Conservation (phyloP, 192 early-diverging fungal species). For the Backusella psychrophila region DNA sequence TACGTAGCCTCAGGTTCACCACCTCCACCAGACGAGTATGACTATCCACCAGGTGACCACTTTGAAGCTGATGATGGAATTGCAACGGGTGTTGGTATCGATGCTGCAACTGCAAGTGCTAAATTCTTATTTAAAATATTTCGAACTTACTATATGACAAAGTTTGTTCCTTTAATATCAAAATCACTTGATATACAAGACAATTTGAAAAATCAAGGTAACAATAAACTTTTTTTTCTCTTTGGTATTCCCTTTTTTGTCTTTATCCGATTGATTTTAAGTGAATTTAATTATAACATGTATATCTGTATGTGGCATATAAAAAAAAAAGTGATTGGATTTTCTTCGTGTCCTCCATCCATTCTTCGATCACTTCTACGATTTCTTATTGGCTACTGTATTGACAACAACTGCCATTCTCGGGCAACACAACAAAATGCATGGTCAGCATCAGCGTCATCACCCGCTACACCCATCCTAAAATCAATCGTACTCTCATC, state of each 20-base stretch:
- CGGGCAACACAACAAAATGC: constrained; percentile 17
- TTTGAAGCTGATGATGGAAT: constrained; percentile 51
- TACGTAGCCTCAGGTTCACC: constrained; percentile 59
- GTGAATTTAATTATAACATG: neutral
- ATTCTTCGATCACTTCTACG: constrained; percentile 61
- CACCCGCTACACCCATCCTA: constrained; percentile 59
- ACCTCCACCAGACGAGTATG: constrained; percentile 56
- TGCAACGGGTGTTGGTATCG: constrained; percentile 58
- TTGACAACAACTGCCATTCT: constrained; percentile 51
- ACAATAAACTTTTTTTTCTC: constrained; percentile 17
- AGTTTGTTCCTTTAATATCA: constrained; percentile 69
- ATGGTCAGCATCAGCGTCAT: constrained; percentile 40
- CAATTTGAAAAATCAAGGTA: constrained; percentile 15
- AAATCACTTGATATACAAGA: constrained; percentile 37
- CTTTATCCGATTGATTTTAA: neutral
- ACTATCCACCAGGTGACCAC: constrained; percentile 45
- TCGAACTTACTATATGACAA: constrained; percentile 60
- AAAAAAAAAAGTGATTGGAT: constrained; percentile 43
- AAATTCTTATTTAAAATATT: constrained; percentile 73
- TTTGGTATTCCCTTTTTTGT: constrained; percentile 18
- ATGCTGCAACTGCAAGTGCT: constrained; percentile 54
- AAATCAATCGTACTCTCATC: constrained; percentile 58
- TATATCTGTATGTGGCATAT: neutral
- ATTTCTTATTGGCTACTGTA: constrained; percentile 65
- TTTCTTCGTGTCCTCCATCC: constrained; percentile 65